Evolutionary conservation across 2,329 filamentous ascomycete genomes (phyloP).

Genomic region (Pseudogymnoascus sp.): DNA sequence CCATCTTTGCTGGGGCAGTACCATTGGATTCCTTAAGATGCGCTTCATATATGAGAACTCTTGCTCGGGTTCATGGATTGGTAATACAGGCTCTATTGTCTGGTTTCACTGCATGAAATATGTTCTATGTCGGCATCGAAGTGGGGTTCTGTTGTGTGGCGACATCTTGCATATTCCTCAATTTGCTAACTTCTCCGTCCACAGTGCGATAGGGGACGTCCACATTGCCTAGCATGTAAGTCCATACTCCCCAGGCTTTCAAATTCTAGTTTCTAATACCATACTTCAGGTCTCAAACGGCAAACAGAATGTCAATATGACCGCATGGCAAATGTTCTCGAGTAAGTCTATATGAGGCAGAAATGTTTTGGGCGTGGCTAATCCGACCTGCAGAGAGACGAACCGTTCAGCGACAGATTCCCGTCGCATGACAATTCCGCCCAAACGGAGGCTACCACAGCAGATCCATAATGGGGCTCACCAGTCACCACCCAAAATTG

Average conservation of each 20-base stretch:
- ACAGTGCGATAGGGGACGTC: constrained; percentile 67
- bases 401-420: constrained; percentile 44
- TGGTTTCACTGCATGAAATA: neutral
- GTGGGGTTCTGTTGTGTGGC: neutral
- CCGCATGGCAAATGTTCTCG: constrained; percentile 65
- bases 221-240: constrained; percentile 58
- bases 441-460: constrained; percentile 38
- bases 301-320: constrained; percentile 71
- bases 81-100: too few relatives aligned
- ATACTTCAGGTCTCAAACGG: constrained; percentile 58
- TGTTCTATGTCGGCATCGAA: neutral
- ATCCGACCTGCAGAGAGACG: constrained; percentile 40
- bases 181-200: neutral
- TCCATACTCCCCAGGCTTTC: constrained; percentile 14
- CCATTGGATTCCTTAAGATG: neutral
- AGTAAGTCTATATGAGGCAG: constrained; percentile 41
- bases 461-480: constrained; percentile 5
- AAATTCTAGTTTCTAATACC: neutral
- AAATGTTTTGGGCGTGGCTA: neutral
- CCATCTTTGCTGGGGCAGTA: neutral
- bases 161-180: neutral
- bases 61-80: neutral
- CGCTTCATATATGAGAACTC: neutral
- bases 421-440: constrained; percentile 49
- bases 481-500: constrained; percentile 43